Evolutionary conservation across 345 rosid genomes (phyloP), one percentile per base, ranked within the genome.

Genomic region (Populus deltoides): DNA sequence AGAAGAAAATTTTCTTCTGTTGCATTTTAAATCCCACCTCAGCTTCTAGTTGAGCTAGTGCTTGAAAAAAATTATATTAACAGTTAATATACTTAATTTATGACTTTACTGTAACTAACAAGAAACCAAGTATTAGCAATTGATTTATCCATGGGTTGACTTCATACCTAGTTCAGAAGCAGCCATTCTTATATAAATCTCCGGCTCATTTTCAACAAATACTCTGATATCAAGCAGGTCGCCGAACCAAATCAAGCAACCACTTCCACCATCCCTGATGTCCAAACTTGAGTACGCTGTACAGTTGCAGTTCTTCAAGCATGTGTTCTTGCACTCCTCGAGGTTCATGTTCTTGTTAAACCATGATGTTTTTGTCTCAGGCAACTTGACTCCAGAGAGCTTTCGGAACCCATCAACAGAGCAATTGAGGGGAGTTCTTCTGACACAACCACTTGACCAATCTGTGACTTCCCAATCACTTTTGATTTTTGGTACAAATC

Each of bases 351-450:
- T 72, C 38, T 25, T 33, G 75, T 53, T 55, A 53, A 27, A 72
- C 66, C 66, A 72, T 8, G 66, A 72, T 53, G 36, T 55, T 10
- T 16, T 8, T 5, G 75, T 72, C 2, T 77, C 65, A 11, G 75
- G 75, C 70, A 71, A 17, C 25, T 49, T 78, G 2, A 71, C 41
- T 3, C 80, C 75, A 2, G 41, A 36, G 7, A 24, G 35, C 74
- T 74, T 85, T 59, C 38, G 5, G 20, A 85, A 85, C n/a, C 78
- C 71, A 20, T 68, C 71, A 8, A 16, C 51, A 20, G 47, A 18
- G 20, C 71, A 68, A 38, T 20, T 22, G 5, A 68, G 47, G 9
- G 45, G 22, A 36, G 71, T 38, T n/a, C 13, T 35, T 68, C 71
- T 68, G 10, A 38, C 71, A 68, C 71, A 68, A 36, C 71, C 71